Evolutionary conservation across 768 basidiomycete species (phyloP).

Genomic region (Leccinum sublutescens): DNA sequence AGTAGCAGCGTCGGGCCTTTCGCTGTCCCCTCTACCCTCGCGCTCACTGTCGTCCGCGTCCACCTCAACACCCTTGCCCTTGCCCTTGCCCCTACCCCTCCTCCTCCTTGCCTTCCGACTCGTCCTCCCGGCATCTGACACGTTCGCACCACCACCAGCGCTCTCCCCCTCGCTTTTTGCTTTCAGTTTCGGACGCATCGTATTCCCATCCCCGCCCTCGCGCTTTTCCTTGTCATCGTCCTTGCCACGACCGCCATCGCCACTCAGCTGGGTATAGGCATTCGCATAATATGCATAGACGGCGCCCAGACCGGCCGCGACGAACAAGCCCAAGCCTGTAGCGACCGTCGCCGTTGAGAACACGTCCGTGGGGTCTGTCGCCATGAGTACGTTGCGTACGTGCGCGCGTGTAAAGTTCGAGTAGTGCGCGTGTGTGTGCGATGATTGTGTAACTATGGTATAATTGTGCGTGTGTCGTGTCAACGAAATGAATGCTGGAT

Average conservation of each 20-base stretch:
- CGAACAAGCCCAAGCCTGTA: constrained; percentile 32
- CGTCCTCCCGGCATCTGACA: neutral
- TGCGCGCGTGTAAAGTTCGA: neutral
- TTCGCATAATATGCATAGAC: constrained; percentile 14
- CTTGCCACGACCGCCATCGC: neutral
- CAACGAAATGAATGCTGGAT: neutral
- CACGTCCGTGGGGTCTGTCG: constrained; percentile 43
- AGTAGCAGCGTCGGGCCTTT: neutral
- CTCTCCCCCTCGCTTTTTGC: neutral
- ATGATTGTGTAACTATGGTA: neutral
- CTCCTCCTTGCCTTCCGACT: neutral
- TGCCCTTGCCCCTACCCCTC: neutral
- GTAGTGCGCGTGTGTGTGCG: neutral
- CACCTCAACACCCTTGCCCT: neutral
- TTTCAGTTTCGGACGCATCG: neutral
- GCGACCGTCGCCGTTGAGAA: constrained; percentile 31
- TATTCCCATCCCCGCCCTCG: neutral
- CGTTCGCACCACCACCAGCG: neutral
- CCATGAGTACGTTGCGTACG: constrained; percentile 31
- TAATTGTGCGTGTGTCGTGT: neutral
- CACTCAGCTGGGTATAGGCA: neutral
- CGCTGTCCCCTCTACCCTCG: too few relatives aligned
- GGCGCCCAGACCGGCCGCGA: constrained; percentile 17
- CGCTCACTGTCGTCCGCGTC: neutral
- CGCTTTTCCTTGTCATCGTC: neutral